phyloP scores from a whole-genome alignment of 768 basidiomycete species.

The Boletus bicolor region DNA sequence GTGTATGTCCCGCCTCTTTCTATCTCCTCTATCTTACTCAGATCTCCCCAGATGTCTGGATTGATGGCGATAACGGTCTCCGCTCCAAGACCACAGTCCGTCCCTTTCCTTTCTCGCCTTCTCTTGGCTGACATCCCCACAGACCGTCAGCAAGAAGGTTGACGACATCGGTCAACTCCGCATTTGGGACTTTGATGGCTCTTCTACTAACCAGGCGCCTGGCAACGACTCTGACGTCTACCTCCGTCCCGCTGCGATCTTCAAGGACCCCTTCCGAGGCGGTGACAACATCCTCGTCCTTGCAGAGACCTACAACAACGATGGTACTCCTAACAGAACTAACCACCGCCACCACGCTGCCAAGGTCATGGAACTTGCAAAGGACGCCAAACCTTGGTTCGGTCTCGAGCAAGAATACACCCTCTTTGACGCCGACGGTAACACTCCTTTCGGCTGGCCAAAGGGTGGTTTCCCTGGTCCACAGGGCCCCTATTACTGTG shows the following conservation, averaged over 20 bases:
- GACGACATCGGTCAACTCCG: slow-evolving; percentile 88
- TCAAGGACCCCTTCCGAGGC: slow-evolving; percentile 99
- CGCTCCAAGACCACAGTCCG: slow-evolving; percentile 94
- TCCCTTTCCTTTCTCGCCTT: slow-evolving; percentile 8
- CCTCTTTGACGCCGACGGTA: slow-evolving; percentile 88
- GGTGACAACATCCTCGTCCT: slow-evolving; percentile 98
- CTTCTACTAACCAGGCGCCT: slow-evolving; percentile 95
- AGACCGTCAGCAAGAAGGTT: slow-evolving; percentile 88
- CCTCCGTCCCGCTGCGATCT: slow-evolving; percentile 94
- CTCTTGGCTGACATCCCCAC: slow-evolving; percentile 3
- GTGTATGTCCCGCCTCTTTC: slow-evolving; percentile 46
- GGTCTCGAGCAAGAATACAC: slow-evolving; percentile 99
- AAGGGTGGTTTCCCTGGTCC: slow-evolving; percentile 99
- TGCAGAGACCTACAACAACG: slow-evolving; percentile 97
- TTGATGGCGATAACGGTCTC: slow-evolving; percentile 91
- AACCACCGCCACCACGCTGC: slow-evolving; percentile 93
- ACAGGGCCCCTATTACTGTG: slow-evolving; percentile 99
- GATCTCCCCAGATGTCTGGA: slow-evolving; percentile 80
- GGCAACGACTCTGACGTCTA: slow-evolving; percentile 96
- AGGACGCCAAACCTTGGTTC: slow-evolving; percentile 86
- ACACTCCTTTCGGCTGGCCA: slow-evolving; percentile 88
- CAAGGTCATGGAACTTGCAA: slow-evolving; percentile 94
- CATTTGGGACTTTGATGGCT: slow-evolving; percentile 99
- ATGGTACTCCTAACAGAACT: slow-evolving; percentile 95
- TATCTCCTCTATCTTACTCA: slow-evolving; percentile 3